Conservation (phyloP, 768 basidiomycete genomes). For the Boletus rubropictus region DNA sequence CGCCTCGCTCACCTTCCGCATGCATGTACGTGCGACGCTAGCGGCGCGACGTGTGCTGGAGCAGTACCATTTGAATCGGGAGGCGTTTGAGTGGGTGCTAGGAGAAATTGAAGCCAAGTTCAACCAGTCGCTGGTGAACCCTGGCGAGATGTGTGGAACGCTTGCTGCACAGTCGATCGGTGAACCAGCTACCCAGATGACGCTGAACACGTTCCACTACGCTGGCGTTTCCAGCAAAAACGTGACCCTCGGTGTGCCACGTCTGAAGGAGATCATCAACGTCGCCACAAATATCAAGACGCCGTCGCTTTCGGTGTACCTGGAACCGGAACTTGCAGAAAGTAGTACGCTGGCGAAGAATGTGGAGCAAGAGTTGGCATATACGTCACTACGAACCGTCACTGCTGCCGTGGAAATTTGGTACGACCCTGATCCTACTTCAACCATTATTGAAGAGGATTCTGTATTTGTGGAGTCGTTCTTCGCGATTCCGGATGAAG, state of each 20-base stretch:
- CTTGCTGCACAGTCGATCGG: conserved; percentile 98
- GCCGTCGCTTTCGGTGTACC: conserved; percentile 89
- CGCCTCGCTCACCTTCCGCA: conserved; percentile 86
- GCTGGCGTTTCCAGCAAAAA: conserved; percentile 99
- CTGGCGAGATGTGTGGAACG: conserved; percentile 99
- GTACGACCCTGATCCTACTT: conserved; percentile 90
- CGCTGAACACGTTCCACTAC: conserved; percentile 99
- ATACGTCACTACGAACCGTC: conserved; percentile 88
- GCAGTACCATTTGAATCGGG: conserved; percentile 78
- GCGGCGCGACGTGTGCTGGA: conserved; percentile 85
- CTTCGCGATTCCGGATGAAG: conserved; percentile 98
- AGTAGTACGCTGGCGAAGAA: conserved; percentile 70
- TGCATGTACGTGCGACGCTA: conserved; percentile 87
- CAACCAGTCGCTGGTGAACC: conserved; percentile 86
- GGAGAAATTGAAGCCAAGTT: conserved; percentile 95
- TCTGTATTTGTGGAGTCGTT: conserved; percentile 94
- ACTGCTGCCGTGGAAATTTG: conserved; percentile 95
- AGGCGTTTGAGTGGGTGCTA: conserved; percentile 97
- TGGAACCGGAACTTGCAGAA: conserved; percentile 62
- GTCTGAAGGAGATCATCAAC: conserved; percentile 98
- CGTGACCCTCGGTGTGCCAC: conserved; percentile 98
- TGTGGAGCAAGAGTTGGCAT: conserved; percentile 90
- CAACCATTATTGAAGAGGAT: conserved; percentile 96
- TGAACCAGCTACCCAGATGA: conserved; percentile 99
- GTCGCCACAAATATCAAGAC: conserved; percentile 99